Evolutionary conservation across 2,329 filamentous ascomycete genomes (phyloP).

Genomic region (Alternaria sp.): DNA sequence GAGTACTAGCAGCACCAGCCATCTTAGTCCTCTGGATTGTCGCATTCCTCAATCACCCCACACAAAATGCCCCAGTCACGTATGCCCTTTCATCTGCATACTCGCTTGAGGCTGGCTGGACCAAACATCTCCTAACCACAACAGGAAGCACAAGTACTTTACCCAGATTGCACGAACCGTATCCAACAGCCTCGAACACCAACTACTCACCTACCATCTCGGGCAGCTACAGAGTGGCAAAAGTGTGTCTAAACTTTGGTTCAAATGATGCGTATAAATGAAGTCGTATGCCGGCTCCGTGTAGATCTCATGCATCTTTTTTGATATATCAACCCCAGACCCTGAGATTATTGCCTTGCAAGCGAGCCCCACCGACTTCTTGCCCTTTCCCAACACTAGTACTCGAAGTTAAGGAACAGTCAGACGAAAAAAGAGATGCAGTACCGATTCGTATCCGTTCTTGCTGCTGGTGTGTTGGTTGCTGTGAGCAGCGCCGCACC

Average conservation of each 20-base stretch:
- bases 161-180: slow-evolving; percentile 24
- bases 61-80: slow-evolving; percentile 6
- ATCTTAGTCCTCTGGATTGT: neutral
- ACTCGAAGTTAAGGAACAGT: neutral
- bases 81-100: neutral
- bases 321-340: neutral
- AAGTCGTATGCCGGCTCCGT: slow-evolving; percentile 5
- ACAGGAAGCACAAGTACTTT: slow-evolving; percentile 14
- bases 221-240: slow-evolving; percentile 10
- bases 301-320: neutral
- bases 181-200: slow-evolving; percentile 20
- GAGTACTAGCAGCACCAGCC: neutral
- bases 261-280: slow-evolving; percentile 13
- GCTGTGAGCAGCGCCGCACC: slow-evolving; percentile 29
- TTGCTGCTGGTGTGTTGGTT: slow-evolving; percentile 32
- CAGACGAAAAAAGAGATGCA: slow-evolving; percentile 22
- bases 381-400: neutral
- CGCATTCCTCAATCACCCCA: slow-evolving; percentile 3
- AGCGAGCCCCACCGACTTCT: slow-evolving; percentile 3
- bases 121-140: slow-evolving; percentile 4
- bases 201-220: neutral
- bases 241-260: slow-evolving; percentile 6
- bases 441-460: slow-evolving; percentile 33
- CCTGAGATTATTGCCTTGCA: neutral
- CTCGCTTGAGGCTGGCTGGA: slow-evolving; percentile 6